These are phyloP conservation scores for Linderniella brevidens DNA, from an alignment of 257 asterid species.

Conservation along the genomic window DNA sequence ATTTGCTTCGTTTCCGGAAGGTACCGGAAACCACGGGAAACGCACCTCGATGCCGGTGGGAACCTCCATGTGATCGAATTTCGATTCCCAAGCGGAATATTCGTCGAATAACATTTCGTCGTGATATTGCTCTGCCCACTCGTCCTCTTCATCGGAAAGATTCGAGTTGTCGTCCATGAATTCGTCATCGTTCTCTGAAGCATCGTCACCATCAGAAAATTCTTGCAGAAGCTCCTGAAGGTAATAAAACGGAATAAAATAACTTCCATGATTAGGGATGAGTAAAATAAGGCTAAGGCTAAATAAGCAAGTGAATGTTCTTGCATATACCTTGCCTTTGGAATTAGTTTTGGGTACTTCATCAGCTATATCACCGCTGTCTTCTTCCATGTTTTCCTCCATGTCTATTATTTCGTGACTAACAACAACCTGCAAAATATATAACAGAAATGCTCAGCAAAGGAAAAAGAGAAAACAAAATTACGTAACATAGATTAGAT, in stretches of 20 bases:
- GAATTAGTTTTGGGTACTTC: constrained; percentile 60
- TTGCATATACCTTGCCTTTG: background rate
- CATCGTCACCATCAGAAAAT: constrained; percentile 19
- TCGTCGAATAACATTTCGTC: constrained; percentile 39
- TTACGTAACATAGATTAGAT: too few relatives aligned
- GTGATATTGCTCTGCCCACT: constrained; percentile 30
- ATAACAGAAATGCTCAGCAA: background rate
- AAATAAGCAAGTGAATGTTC: background rate
- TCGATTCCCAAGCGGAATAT: constrained; percentile 29
- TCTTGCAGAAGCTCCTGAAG: constrained; percentile 26
- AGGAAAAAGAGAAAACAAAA: too few relatives aligned
- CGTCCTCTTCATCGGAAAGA: constrained; percentile 33
- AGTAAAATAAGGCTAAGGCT: background rate
- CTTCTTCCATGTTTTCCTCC: constrained; percentile 51
- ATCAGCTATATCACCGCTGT: constrained; percentile 24
- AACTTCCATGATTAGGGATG: background rate
- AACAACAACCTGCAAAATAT: constrained; percentile 21
- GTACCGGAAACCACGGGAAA: constrained; percentile 46
- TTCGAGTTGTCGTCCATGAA: background rate
- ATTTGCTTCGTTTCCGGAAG: constrained; percentile 15
- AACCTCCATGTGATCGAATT: constrained; percentile 59
- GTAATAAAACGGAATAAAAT: constrained; percentile 1
- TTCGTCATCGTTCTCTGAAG: constrained; percentile 26
- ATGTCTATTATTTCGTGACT: constrained; percentile 52
- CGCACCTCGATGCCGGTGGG: constrained; percentile 78